Percentiles rank a stretch among this genome's conserved stretches.
phyloP scores from a whole-genome alignment of 192 early-diverging fungal species.

The Coemansia sp. region DNA sequence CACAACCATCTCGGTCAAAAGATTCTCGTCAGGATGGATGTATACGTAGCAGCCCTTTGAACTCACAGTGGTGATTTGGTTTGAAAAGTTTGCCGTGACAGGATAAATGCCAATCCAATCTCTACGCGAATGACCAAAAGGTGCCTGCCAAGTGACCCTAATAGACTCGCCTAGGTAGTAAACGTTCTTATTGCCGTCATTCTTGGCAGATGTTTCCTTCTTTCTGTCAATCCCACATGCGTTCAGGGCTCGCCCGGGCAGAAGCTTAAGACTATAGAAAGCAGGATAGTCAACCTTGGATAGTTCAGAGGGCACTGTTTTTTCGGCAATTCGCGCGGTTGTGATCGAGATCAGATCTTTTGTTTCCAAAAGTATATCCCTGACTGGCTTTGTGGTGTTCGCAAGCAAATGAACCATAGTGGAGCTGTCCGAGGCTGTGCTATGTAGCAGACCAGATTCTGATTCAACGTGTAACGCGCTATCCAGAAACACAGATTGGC shows the following conservation, averaged over 20 bases:
- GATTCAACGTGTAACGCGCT: not conserved
- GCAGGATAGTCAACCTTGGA: slow-evolving; percentile 27
- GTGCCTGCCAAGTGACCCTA: slow-evolving; percentile 72
- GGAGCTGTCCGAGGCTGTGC: not conserved
- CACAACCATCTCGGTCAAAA: slow-evolving; percentile 58
- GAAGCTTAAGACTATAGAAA: slow-evolving; percentile 31
- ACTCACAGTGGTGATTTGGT: slow-evolving; percentile 72
- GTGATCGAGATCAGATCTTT: slow-evolving; percentile 49
- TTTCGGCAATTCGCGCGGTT: slow-evolving; percentile 51
- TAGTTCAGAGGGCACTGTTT: slow-evolving; percentile 39
- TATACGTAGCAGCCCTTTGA: slow-evolving; percentile 74
- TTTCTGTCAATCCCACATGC: not conserved
- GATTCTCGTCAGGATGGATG: slow-evolving; percentile 58
- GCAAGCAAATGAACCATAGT: slow-evolving; percentile 49
- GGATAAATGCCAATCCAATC: slow-evolving; percentile 97
- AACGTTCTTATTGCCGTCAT: slow-evolving; percentile 11
- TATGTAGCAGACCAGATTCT: not conserved
- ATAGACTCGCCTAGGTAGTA: slow-evolving; percentile 81
- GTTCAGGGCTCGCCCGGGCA: slow-evolving; percentile 29
- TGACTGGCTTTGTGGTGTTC: slow-evolving; percentile 66
- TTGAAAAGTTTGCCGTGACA: slow-evolving; percentile 72
- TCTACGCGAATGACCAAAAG: slow-evolving; percentile 63
- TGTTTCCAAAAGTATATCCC: slow-evolving; percentile 62
- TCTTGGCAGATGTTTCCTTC: slow-evolving; percentile 4
- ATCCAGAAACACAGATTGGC: slow-evolving; percentile 43